Evolutionary conservation across 257 asterid species (phyloP).

Genomic region (Solanum pennellii): DNA sequence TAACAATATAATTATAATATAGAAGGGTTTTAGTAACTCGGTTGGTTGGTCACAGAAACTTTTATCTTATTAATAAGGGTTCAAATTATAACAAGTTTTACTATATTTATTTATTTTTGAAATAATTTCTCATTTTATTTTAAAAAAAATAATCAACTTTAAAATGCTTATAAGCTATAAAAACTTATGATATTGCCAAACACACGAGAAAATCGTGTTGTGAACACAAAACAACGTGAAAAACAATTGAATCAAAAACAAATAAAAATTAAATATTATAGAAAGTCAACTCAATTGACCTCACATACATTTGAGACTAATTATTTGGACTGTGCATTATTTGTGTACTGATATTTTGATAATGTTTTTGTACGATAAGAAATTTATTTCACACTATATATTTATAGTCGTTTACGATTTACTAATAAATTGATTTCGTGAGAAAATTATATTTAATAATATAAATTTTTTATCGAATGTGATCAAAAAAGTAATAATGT

Average conservation of each 20-base stretch:
- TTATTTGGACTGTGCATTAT: not conserved
- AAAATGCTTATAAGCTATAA: not conserved
- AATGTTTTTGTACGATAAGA: too few species aligned
- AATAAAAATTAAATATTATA: not conserved
- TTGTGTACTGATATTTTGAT: too few species aligned
- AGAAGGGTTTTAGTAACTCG: not conserved
- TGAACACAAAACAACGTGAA: not conserved
- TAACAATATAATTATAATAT: too few species aligned
- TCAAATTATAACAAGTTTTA: not conserved
- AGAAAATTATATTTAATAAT: too few species aligned
- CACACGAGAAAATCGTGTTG: not conserved
- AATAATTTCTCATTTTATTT: not conserved
- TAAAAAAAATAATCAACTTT: too few species aligned
- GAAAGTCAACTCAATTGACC: not conserved
- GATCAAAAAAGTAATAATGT: not conserved
- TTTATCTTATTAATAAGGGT: not conserved
- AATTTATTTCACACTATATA: too few species aligned
- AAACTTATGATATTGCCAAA: too few species aligned
- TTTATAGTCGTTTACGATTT: too few species aligned
- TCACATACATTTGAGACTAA: not conserved
- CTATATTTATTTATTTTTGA: too few species aligned
- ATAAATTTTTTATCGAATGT: too few species aligned
- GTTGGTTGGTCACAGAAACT: not conserved
- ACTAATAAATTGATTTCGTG: too few species aligned
- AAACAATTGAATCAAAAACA: not conserved